Evolutionary conservation across 495 filamentous ascomycete species (phyloP).

Genomic region (Aspergillus ostianus): DNA sequence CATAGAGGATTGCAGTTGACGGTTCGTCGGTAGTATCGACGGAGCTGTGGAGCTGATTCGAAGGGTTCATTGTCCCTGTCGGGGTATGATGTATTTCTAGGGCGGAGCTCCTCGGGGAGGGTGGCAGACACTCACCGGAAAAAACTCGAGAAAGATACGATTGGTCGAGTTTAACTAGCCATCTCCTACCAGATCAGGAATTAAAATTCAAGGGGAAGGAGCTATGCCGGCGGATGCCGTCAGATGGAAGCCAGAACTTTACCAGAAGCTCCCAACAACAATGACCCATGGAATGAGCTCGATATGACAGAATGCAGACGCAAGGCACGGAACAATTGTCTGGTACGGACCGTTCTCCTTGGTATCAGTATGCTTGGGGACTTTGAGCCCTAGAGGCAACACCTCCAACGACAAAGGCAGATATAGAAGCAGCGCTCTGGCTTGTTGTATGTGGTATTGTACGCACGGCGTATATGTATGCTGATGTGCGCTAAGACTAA

Average conservation of each 20-base stretch:
- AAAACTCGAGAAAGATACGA: no score
- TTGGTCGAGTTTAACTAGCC: no score
- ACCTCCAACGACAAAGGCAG: no score
- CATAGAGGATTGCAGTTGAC: not conserved
- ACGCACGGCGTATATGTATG: not conserved
- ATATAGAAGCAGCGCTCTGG: no score
- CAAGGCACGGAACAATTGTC: not conserved
- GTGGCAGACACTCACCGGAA: not conserved
- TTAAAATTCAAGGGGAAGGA: not conserved
- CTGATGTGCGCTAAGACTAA: not conserved
- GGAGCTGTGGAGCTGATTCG: not conserved
- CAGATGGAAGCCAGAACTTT: no score
- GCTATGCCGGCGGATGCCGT: not conserved
- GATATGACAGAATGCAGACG: not conserved
- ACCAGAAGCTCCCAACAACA: not conserved
- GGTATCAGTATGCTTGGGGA: no score
- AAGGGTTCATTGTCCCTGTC: not conserved
- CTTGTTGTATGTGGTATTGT: constrained; percentile 7
- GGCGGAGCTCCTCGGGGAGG: not conserved
- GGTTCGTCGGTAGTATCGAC: not conserved
- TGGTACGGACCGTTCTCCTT: not conserved
- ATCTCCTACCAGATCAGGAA: not conserved
- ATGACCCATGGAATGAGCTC: not conserved
- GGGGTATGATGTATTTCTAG: not conserved
- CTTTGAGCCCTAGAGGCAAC: no score